Conservation (phyloP, 768 basidiomycete genomes). For the Termitomyces sp. region DNA sequence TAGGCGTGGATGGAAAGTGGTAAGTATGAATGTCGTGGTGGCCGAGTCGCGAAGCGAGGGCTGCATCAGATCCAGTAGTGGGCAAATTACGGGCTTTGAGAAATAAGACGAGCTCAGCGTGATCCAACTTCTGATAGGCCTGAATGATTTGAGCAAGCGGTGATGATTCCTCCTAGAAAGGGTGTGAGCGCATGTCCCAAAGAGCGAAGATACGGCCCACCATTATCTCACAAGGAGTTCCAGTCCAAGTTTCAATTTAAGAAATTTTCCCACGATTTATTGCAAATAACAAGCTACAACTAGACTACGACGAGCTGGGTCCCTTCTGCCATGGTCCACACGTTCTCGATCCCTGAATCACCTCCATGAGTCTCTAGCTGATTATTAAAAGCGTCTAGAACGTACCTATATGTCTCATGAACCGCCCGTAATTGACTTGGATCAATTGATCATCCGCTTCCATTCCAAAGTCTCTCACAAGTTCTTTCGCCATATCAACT, state of each 20-base stretch:
- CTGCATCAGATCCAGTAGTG: slow-evolving; percentile 51
- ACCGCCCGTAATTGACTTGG: slow-evolving; percentile 45
- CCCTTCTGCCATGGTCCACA: not conserved
- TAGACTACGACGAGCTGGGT: not conserved
- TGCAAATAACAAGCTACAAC: not conserved
- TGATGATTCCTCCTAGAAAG: slow-evolving; percentile 26
- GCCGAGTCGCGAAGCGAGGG: slow-evolving; percentile 66
- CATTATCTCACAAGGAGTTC: slow-evolving; percentile 20
- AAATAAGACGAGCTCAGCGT: slow-evolving; percentile 68
- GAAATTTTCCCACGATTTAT: slow-evolving; percentile 7
- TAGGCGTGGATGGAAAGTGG: slow-evolving; percentile 40
- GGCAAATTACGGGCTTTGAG: slow-evolving; percentile 69
- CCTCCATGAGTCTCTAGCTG: not conserved
- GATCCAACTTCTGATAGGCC: slow-evolving; percentile 65
- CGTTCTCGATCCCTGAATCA: slow-evolving; percentile 1
- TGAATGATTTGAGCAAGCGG: slow-evolving; percentile 47
- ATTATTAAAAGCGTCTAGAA: not conserved
- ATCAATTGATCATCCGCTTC: slow-evolving; percentile 32
- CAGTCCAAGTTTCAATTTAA: slow-evolving; percentile 1
- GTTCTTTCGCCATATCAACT: slow-evolving; percentile 35
- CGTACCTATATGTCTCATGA: slow-evolving; percentile 50
- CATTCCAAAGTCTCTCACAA: slow-evolving; percentile 48
- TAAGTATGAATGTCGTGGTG: slow-evolving; percentile 75
- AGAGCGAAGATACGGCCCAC: slow-evolving; percentile 18
- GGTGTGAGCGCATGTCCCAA: slow-evolving; percentile 8